Percentiles rank a stretch among this genome's conserved stretches.
These are phyloP conservation scores for Xanthoconium purpureum DNA, from an alignment of 768 basidiomycete species.

Conservation along the genomic window DNA sequence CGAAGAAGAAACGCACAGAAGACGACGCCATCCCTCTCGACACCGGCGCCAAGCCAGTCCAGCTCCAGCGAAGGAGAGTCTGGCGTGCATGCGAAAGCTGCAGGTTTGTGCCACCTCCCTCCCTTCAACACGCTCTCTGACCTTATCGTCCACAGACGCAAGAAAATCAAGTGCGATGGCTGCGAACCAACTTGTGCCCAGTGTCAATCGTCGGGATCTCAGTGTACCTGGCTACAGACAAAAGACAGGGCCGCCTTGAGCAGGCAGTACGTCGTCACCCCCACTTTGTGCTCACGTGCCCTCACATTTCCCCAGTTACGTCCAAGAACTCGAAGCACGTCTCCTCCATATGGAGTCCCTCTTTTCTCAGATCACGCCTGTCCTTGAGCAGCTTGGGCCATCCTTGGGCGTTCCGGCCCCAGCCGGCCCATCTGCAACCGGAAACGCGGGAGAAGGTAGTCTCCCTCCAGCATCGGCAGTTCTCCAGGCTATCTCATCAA, in stretches of 20 bases:
- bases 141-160: conserved; percentile 51
- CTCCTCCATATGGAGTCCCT: conserved; percentile 84
- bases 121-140: conserved; percentile 14
- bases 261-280: conserved; percentile 63
- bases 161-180: conserved; percentile 94
- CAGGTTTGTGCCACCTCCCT: conserved; percentile 51
- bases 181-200: conserved; percentile 84
- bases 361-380: conserved; percentile 79
- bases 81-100: conserved; percentile 91
- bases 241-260: conserved; percentile 89
- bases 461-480: conserved; percentile 28
- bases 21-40: conserved; percentile 53
- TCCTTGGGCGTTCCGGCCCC: conserved; percentile 43
- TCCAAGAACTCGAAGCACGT: conserved; percentile 86
- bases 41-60: conserved; percentile 63
- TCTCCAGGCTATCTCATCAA: conserved; percentile 37
- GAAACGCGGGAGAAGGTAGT: conserved; percentile 9
- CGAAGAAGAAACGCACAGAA: conserved; percentile 76
- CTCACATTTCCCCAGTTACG: conserved; percentile 56
- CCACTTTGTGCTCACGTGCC: conserved; percentile 3
- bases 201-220: conserved; percentile 67
- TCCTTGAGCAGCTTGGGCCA: conserved; percentile 69
- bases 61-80: conserved; percentile 74
- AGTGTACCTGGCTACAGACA: conserved; percentile 88
- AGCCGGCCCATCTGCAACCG: conserved; percentile 28